These are phyloP conservation scores for Neofusicoccum sp. DNA, from an alignment of 2,329 filamentous ascomycete genomes.

Conservation along the genomic window DNA sequence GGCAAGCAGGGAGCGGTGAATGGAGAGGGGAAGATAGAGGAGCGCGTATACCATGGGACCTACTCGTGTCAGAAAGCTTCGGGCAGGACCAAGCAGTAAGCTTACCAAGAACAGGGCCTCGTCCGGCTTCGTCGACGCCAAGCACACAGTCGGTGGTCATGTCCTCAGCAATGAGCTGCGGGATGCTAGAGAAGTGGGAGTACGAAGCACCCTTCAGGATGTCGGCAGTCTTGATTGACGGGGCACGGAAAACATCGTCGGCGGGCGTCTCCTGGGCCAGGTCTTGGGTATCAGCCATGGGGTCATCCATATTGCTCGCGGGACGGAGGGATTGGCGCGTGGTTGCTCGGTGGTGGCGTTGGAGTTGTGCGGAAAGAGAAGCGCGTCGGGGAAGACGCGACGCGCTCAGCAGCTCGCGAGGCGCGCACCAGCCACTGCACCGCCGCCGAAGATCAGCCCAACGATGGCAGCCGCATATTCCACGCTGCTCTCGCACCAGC, in stretches of 20 bases:
- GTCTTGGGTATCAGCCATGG: conserved; percentile 26
- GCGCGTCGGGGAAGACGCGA: conserved; percentile 15
- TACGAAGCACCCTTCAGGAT: conserved; percentile 47
- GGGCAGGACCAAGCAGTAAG: not conserved
- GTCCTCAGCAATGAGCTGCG: conserved; percentile 39
- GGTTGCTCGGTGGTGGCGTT: not conserved
- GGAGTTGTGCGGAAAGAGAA: not conserved
- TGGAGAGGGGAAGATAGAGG: conserved; percentile 68
- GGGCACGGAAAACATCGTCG: conserved; percentile 45
- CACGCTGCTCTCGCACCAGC: too few species aligned
- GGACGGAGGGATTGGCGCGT: not conserved
- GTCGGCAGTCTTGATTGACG: conserved; percentile 42
- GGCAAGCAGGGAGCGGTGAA: conserved; percentile 71
- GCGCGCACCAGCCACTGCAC: not conserved
- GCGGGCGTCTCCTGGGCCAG: conserved; percentile 36
- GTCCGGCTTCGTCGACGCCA: conserved; percentile 90
- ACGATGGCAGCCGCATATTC: too few species aligned
- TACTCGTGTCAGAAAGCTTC: conserved; percentile 22
- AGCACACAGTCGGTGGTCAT: conserved; percentile 66
- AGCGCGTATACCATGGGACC: conserved; percentile 66
- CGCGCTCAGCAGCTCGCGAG: not conserved
- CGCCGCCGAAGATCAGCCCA: too few species aligned
- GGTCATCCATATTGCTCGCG: conserved; percentile 27
- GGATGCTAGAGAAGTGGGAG: conserved; percentile 48
- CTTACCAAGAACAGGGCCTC: conserved; percentile 85